Base-by-base conservation (phyloP, 176 grass and related monocot genomes). In the Ananas comosus region DNA sequence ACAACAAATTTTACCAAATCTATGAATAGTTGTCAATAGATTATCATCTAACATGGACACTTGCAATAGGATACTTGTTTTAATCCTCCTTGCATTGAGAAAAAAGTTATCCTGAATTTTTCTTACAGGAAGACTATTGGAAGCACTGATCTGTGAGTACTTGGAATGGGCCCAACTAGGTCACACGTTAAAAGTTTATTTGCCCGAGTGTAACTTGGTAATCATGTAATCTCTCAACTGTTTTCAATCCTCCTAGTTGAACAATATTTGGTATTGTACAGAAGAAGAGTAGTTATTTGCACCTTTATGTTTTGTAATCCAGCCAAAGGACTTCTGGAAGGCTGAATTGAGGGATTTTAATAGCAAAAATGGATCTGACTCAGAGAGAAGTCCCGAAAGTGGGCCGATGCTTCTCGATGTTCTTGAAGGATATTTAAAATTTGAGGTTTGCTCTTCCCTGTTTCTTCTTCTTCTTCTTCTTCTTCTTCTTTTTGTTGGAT, bases 261-360 rank as follows among this genome's bases (percentile, higher is more conserved):
- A 65, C 16, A 49, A 74, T 51, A 33, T 19, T 61, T 72, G 14
- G 17, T 52, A 42, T 14, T 54, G 56, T 61, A 18, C 1, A 61
- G 56, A 61, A 18, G 19, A 17, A 61, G n/a, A 61, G 10, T 61
- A 22, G 21, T n/a, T 9, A 18, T 61, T 19, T 21, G 21, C 56
- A 9, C 21, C 21, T 70, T 33, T 51, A 61, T 23, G 42, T 78
- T 64, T 74, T 68, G 16, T 64, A 70, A 52, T 69, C 71, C 79
- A 89, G 94, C 77, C 84, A 14, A 97, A 90, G 77, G 94, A 97
- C 64, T 92, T 92, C 42, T 92, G 94, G 94, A 92, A 92, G 88
- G 82, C 83, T 77, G 84, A 90, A 47, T 64, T 97, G 27, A 92
- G 76, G 69, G 84, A 92, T 61, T 92, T 97, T 47, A 90, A 74